phyloP scores from a whole-genome alignment of 108 stramenopile genomes.

The Stephanodiscus triporus region DNA sequence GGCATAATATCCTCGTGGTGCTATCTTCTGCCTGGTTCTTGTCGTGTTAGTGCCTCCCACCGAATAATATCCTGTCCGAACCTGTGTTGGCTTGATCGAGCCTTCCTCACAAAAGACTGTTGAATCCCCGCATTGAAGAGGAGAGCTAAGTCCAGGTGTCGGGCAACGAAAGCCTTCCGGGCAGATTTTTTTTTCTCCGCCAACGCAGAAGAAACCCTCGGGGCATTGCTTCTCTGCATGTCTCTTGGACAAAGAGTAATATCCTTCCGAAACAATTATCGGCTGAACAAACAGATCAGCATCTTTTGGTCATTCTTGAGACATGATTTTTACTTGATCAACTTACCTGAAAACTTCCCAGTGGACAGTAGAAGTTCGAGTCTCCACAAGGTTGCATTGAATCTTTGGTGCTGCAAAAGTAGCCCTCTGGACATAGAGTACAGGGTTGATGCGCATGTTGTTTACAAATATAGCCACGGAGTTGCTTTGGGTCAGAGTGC shows the following conservation, averaged over 20 bases:
- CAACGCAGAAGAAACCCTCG: conserved; percentile 26
- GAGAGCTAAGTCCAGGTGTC: conserved; percentile 10
- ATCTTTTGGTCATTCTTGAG: background rate
- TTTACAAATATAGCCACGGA: conserved; percentile 44
- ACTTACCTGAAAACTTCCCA: conserved; percentile 20
- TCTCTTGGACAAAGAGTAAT: conserved; percentile 27
- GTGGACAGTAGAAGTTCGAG: conserved; percentile 25
- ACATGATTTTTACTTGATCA: background rate
- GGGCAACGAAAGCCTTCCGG: conserved; percentile 37
- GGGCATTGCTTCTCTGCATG: conserved; percentile 15
- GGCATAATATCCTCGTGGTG: conserved; percentile 35
- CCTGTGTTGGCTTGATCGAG: conserved; percentile 25
- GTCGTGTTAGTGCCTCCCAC: conserved; percentile 24
- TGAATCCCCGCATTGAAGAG: conserved; percentile 30
- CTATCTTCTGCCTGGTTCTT: conserved; percentile 7
- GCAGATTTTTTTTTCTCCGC: conserved; percentile 24
- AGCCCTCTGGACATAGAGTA: conserved; percentile 24
- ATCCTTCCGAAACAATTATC: conserved; percentile 20
- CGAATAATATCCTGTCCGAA: conserved; percentile 29
- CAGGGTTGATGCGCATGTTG: conserved; percentile 38
- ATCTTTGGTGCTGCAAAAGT: conserved; percentile 24
- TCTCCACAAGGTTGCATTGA: conserved; percentile 32
- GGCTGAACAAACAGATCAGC: conserved; percentile 11
- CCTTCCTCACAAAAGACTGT: conserved; percentile 34
- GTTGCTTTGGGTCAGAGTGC: conserved; percentile 24